Percentiles rank a stretch among this genome's conserved stretches.
Evolutionary conservation across 192 early-diverging fungal genomes (phyloP).

Genomic region (Kappamyces sp.): DNA sequence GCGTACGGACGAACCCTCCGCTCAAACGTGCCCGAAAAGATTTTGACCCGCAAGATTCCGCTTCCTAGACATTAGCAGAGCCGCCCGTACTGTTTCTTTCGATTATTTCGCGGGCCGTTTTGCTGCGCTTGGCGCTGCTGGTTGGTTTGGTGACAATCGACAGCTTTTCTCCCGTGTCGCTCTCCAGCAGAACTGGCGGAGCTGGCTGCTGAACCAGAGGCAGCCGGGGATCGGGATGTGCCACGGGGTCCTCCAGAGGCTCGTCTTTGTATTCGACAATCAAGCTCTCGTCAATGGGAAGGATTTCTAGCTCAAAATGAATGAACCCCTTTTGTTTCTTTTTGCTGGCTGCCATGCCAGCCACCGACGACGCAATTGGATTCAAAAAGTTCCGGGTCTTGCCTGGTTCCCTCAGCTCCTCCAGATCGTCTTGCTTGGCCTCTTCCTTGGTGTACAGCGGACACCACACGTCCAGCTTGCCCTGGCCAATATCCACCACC

Average conservation of each 20-base stretch:
- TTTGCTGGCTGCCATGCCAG: slow-evolving; percentile 5
- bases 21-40: slow-evolving; percentile 7
- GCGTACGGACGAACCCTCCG: slow-evolving; percentile 3
- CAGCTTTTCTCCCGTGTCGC: not conserved
- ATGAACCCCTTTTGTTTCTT: slow-evolving; percentile 26
- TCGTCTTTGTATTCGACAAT: not conserved
- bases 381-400: not conserved
- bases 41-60: slow-evolving; percentile 2
- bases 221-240: too few relatives aligned
- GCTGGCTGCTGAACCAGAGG: too few relatives aligned
- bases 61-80: too few relatives aligned
- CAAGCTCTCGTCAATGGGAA: not conserved
- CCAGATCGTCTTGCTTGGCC: slow-evolving; percentile 7
- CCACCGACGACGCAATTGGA: not conserved
- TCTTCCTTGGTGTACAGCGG: slow-evolving; percentile 2
- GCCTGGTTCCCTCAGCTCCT: not conserved
- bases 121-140: not conserved
- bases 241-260: not conserved
- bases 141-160: not conserved
- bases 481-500: slow-evolving; percentile 17
- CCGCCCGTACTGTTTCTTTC: not conserved
- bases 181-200: too few relatives aligned
- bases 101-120: not conserved
- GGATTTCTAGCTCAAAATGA: slow-evolving; percentile 29
- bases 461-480: slow-evolving; percentile 2